Base-by-base conservation (phyloP, 331 rosid species). In the Quercus lobata region DNA sequence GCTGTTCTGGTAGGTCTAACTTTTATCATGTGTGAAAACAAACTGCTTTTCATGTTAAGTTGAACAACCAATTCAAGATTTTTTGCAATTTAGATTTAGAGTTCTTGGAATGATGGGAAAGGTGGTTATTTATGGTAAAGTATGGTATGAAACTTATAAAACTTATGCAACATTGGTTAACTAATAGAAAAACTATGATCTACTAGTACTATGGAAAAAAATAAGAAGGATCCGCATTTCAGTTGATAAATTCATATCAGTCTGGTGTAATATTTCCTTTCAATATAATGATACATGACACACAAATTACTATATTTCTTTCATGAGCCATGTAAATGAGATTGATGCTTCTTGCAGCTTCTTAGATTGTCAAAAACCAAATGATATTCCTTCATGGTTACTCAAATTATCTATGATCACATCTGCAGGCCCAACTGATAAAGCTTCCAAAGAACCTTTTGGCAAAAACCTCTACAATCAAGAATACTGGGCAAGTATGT, bases 381-480 rank as follows among this genome's bases (percentile, higher is more conserved):
- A 10, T 30, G 41, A 30, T 17, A 65, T 65, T 30, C 71, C 46
- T 65, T 18, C 18, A 7, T 25, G 19, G 44, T 66, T 74, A 30
- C 41, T 65, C 17, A 54, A 73, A 35, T 76, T 57, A 79, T 55
- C 32, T 32, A 29, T 76, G 15, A 46, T 29, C 17, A 81, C 69
- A 44, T 69, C 66, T 84, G 76, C 86, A 93, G 98, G 88, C 90
- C 62, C 87, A 93, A 85, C 88, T 95, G 57, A 78, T 27, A 65
- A 90, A 89, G 93, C 92, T 95, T 81, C 96, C 96, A 35, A 95
- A 89, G 87, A 90, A 89, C 75, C 91, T 91, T 78, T 69, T 91
- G 90, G 91, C 88, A 5, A 95, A 90, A 79, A 85, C 90, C 30
- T 55, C 91, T 18, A 81, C 86, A 57, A 89, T 93, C n/a, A 89